Evolutionary conservation across 352 stramenopile species (phyloP), one percentile per base, ranked within the genome.

Genomic region (Phytopythium cucurbitacearum): DNA sequence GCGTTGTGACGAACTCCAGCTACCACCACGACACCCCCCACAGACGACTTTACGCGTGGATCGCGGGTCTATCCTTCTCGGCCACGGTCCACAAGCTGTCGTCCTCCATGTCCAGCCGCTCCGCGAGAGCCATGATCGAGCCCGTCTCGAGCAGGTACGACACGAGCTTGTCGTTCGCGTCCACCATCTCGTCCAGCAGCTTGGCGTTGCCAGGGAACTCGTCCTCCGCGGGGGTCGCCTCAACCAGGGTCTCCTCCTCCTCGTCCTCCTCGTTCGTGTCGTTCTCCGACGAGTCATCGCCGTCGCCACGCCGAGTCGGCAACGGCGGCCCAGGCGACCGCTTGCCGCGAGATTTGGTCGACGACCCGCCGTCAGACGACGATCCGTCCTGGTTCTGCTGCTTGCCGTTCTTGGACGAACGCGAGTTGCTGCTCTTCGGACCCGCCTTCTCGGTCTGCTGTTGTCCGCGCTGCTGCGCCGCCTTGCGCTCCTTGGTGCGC

Each of bases 131-230:
- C 75, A 94, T 87, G 70, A 94, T 94, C 9, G 80, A 91, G 7
- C 83, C 83, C 7, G 83, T 94, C 66, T 94, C 80, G 21, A 91
- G 62, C 61, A 94, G 67, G 48, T 91, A 94, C 62, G 80, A 91
- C 61, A 94, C 83, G 33, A 91, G 65, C 53, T 85, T 83, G 61
- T 94, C 83, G 60, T 94, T 94, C 13, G 80, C 82, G 56, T 72
- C 65, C 53, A 94, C 76, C 83, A 94, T 94, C 53, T 88, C 80
- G 51, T 94, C 83, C 46, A 94, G 70, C 43, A 78, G 72, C 57
- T 87, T 60, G 6, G 65, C 47, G 13, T 88, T 82, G 16, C 81
- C 76, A 40, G 81, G 54, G n/a, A 81, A 66, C 48, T 85, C 67
- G 21, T 62, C 66, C 13, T 42, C 21, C 21, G 21, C 21, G 21